These are phyloP conservation scores for Solanum okadae DNA, from an alignment of 257 asterid genomes.

Conservation along the genomic window DNA sequence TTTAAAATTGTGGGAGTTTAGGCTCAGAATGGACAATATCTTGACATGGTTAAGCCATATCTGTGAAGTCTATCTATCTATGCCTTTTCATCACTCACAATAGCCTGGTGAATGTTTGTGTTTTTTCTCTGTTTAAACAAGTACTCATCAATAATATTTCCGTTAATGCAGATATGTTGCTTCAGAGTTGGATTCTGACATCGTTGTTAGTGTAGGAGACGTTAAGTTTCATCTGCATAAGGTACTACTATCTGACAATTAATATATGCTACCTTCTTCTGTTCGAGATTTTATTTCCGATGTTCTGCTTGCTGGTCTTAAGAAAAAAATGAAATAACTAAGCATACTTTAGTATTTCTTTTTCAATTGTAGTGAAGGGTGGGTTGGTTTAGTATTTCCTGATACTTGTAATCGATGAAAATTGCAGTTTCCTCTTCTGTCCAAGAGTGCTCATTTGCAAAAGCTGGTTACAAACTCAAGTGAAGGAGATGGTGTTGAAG, in stretches of 20 bases:
- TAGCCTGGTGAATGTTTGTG: neutral
- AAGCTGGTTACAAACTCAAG: neutral
- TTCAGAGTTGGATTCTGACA: slow-evolving; percentile 76
- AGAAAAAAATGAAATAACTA: neutral
- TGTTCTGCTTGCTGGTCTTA: neutral
- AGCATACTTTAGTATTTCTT: neutral
- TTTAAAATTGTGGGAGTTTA: neutral
- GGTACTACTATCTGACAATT: slow-evolving; percentile 40
- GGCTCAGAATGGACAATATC: neutral
- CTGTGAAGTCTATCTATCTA: neutral
- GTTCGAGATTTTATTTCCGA: neutral
- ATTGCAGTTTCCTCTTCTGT: slow-evolving; percentile 89
- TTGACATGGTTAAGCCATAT: no score
- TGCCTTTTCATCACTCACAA: neutral
- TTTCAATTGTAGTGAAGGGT: neutral
- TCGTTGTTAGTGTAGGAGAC: slow-evolving; percentile 21
- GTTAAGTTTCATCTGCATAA: slow-evolving; percentile 67
- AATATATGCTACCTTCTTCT: neutral
- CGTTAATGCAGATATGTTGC: slow-evolving; percentile 64
- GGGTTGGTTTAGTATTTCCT: neutral
- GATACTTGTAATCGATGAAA: slow-evolving; percentile 6
- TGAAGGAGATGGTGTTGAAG: neutral
- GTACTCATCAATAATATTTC: neutral
- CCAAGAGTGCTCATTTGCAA: slow-evolving; percentile 27
- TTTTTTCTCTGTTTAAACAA: neutral